Conservation (phyloP, 2,329 filamentous ascomycete species). For the Aspergillus flavus region DNA sequence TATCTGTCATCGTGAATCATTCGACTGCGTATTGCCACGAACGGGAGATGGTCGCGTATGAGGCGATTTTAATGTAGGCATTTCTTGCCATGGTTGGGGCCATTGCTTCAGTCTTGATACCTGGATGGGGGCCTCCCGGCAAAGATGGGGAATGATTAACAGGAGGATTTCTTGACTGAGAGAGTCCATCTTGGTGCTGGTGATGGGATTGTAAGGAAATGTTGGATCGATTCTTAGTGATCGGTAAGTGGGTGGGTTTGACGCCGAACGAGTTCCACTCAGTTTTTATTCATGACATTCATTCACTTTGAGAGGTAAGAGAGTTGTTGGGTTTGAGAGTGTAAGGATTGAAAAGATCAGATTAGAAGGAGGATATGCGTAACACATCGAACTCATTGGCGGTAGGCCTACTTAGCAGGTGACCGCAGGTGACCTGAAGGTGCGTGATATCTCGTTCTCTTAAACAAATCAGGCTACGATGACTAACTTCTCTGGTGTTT, state of each 20-base stretch:
- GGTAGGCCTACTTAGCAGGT: no score
- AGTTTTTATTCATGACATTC: no score
- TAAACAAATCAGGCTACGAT: no score
- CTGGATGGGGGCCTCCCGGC: not conserved
- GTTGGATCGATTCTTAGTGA: no score
- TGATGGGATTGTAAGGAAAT: not conserved
- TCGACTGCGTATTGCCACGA: slow-evolving; percentile 7
- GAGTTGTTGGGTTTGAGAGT: no score
- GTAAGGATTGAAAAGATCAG: no score
- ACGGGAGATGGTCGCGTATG: slow-evolving; percentile 8
- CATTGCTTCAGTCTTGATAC: not conserved
- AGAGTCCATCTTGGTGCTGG: not conserved
- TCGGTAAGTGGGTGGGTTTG: not conserved
- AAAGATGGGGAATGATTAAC: not conserved
- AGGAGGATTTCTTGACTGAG: slow-evolving; percentile 9
- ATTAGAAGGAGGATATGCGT: no score
- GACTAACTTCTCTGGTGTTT: no score
- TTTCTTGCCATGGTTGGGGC: not conserved
- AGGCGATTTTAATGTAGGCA: not conserved
- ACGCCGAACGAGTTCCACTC: not conserved
- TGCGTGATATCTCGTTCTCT: no score
- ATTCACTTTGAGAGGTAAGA: no score
- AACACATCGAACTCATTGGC: no score
- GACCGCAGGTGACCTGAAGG: no score
- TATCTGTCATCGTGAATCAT: not conserved